Conservation (phyloP, 345 rosid genomes). For the Streptanthus diversifolius region DNA sequence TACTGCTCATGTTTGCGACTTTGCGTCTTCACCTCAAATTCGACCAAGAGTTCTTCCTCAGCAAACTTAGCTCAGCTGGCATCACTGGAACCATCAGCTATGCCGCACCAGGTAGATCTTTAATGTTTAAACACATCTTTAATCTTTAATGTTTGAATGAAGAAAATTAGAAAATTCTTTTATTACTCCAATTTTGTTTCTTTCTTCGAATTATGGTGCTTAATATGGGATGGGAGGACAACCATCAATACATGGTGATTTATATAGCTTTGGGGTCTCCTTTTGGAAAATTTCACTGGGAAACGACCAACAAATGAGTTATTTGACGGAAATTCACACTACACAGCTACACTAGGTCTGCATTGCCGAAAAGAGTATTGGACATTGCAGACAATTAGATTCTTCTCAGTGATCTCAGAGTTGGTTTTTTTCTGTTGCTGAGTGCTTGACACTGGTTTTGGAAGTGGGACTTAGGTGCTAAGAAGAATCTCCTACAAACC, state of each 20-base stretch:
- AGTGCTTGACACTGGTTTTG: slow-evolving; percentile 6
- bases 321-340: slow-evolving; percentile 23
- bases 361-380: background rate
- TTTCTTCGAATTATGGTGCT: background rate
- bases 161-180: background rate
- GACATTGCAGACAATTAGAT: slow-evolving; percentile 16
- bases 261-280: slow-evolving; percentile 2
- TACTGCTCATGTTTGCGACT: background rate
- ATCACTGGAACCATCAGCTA: background rate
- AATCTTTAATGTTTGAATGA: background rate
- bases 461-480: slow-evolving; percentile 33
- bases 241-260: slow-evolving; percentile 22
- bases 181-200: background rate
- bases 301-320: slow-evolving; percentile 25
- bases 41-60: background rate
- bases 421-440: background rate
- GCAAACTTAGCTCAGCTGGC: background rate
- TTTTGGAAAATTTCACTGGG: slow-evolving; percentile 12
- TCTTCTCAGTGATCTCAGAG: background rate
- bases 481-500: slow-evolving; percentile 1
- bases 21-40: background rate
- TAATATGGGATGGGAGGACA: slow-evolving; percentile 37
- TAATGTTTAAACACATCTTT: no score
- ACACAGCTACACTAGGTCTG: slow-evolving; percentile 2
- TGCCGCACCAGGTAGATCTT: background rate